phyloP scores from a whole-genome alignment of 441 rosid genomes.

The Aquilaria agallochum region DNA sequence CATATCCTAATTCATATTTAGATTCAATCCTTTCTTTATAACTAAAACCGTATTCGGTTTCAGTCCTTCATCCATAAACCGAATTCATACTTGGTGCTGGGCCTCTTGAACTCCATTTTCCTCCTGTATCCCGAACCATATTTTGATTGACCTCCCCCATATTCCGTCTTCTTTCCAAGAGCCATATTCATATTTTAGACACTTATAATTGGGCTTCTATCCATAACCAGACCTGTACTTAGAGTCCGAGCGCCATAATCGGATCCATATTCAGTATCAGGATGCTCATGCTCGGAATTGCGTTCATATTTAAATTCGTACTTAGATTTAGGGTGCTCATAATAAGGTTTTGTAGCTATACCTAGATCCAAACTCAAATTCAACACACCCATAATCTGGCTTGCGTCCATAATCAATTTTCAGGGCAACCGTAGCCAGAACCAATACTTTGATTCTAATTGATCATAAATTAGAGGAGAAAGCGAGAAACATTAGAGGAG shows the following conservation, averaged over 20 bases:
- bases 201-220: slow-evolving; percentile 14
- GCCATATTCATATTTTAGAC: slow-evolving; percentile 26
- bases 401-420: no score
- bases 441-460: slow-evolving; percentile 8
- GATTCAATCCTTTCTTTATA: slow-evolving; percentile 28
- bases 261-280: slow-evolving; percentile 13
- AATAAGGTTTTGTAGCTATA: slow-evolving; percentile 27
- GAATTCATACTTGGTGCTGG: slow-evolving; percentile 17
- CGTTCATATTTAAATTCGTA: slow-evolving; percentile 5
- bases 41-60: slow-evolving; percentile 30
- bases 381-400: slow-evolving; percentile 7
- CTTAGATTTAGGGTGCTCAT: not conserved
- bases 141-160: slow-evolving; percentile 1
- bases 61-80: slow-evolving; percentile 19
- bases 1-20: slow-evolving; percentile 29
- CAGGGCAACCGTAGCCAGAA: not conserved
- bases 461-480: not conserved
- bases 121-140: slow-evolving; percentile 20
- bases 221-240: slow-evolving; percentile 31
- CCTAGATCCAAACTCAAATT: slow-evolving; percentile 25
- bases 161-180: slow-evolving; percentile 14
- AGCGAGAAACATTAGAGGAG: no score
- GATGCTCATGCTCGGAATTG: not conserved
- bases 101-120: slow-evolving; percentile 8
- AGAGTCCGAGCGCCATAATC: slow-evolving; percentile 15